Evolutionary conservation across 805 yeast genomes (phyloP), one percentile per base, ranked within the genome.

Genomic region (Lipomyces yamanashiensis): DNA sequence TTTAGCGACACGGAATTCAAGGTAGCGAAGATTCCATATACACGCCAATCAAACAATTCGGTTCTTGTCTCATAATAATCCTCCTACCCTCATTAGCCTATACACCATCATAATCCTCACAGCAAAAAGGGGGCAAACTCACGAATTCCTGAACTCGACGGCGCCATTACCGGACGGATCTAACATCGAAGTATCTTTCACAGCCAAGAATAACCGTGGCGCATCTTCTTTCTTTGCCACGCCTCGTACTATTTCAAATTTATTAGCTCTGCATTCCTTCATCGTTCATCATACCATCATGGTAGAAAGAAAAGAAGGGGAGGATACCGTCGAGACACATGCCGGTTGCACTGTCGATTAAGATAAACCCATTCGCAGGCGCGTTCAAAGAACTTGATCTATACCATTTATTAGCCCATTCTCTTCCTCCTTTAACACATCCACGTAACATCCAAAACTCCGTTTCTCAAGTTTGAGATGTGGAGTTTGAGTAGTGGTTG

Each of bases 1-100:
- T n/a, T n/a, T n/a, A n/a, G n/a, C n/a, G n/a, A n/a, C n/a, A n/a
- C n/a, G n/a, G n/a, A n/a, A 40, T 13, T 5, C n/a, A n/a, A 9
- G n/a, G 34, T 15, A n/a, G 43, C 19, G 17, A 7, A 7, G 50
- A 33, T 19, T 54, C 62, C 41, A 59, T 64, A 37, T 66, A 66
- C 1, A 66, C 15, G 15, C 69, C 69, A 21, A 66, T 28, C 28
- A 66, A n/a, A 54, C 69, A 66, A 37, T 64, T 64, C 1, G 12
- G 36, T 21, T 66, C 69, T 34, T 53, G 28, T 19, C 65, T 57
- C 44, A 66, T 48, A 10, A 66, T 12, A 23, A 66, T 39, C 19
- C 69, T 62, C 28, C 67, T 64, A 58, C 9, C 23, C 10, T 10
- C 28, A 17, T 23, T 21, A 37, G 23, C 36, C 15, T 34, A 15